Conservation (phyloP, 1,284 basidiomycete genomes). For the Trichosporon coremiiforme region DNA sequence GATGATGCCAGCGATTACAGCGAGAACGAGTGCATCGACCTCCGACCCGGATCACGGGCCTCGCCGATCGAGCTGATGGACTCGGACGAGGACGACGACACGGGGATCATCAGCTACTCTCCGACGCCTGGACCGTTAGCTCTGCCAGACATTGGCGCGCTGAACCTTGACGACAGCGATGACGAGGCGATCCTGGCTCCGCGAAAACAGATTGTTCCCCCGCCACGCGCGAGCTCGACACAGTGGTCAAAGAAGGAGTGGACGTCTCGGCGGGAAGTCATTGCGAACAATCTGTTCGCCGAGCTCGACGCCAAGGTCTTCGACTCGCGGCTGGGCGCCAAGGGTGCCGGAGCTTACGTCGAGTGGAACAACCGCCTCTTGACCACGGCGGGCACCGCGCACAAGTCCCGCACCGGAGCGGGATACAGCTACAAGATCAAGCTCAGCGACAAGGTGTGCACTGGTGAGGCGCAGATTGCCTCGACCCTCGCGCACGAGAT, state of each 20-base stretch:
- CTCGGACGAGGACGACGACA: slow-evolving; percentile 23
- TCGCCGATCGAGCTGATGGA: slow-evolving; percentile 9
- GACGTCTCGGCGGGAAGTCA: slow-evolving; percentile 35
- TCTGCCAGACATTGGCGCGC: slow-evolving; percentile 32
- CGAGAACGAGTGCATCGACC: slow-evolving; percentile 26
- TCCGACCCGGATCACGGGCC: neutral
- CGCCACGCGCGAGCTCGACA: neutral
- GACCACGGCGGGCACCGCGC: slow-evolving; percentile 52
- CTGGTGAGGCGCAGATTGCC: slow-evolving; percentile 46
- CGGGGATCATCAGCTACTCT: slow-evolving; percentile 36
- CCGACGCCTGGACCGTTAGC: slow-evolving; percentile 30
- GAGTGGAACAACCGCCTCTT: slow-evolving; percentile 51
- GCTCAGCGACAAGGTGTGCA: slow-evolving; percentile 46
- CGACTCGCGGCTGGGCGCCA: slow-evolving; percentile 39
- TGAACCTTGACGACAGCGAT: slow-evolving; percentile 23
- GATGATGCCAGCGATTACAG: slow-evolving; percentile 41
- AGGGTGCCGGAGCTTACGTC: slow-evolving; percentile 37
- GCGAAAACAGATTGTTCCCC: neutral
- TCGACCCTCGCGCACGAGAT: slow-evolving; percentile 56
- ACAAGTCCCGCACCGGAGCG: slow-evolving; percentile 26
- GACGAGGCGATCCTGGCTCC: neutral
- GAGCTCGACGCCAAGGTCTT: slow-evolving; percentile 51
- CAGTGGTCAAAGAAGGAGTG: slow-evolving; percentile 35
- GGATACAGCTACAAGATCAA: slow-evolving; percentile 34
- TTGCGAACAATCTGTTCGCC: slow-evolving; percentile 47